Evolutionary conservation across 768 basidiomycete species (phyloP).

Genomic region (Tylopilus felleus): DNA sequence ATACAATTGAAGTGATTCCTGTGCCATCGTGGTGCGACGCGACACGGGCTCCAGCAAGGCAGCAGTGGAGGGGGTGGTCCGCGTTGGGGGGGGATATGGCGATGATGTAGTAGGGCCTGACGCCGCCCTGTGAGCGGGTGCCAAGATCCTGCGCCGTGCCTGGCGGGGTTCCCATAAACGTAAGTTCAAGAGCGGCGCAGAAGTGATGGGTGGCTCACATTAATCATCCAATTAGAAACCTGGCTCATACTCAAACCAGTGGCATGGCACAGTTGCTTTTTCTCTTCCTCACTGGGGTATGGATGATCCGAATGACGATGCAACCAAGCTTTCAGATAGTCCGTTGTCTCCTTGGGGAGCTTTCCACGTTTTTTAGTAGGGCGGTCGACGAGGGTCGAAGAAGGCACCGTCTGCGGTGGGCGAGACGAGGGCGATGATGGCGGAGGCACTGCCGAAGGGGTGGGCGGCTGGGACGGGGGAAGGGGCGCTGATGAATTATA

Average conservation of each 20-base stretch:
- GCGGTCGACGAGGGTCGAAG: conserved; percentile 66
- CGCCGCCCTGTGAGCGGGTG: conserved; percentile 74
- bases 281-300: conserved; percentile 87
- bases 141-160: conserved; percentile 81
- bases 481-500: conserved; percentile 37
- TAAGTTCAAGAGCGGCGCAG: conserved; percentile 10
- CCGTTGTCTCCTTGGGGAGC: conserved; percentile 86
- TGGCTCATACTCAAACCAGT: conserved; percentile 87
- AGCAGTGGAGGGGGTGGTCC: conserved; percentile 20
- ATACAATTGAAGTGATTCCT: conserved; percentile 71
- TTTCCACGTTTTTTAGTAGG: conserved; percentile 83
- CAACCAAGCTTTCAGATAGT: conserved; percentile 85
- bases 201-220: conserved; percentile 42
- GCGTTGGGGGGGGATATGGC: conserved; percentile 56
- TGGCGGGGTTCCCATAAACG: conserved; percentile 34
- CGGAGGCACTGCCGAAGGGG: conserved; percentile 34
- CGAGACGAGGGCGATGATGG: conserved; percentile 45
- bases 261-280: conserved; percentile 82
- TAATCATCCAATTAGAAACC: conserved; percentile 94
- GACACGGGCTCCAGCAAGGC: conserved; percentile 37
- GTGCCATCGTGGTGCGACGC: conserved; percentile 64
- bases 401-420: conserved; percentile 49
- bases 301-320: conserved; percentile 87
- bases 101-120: conserved; percentile 75
- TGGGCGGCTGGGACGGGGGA: conserved; percentile 38